Conservation (phyloP, 148 eudicot genomes). For the Fallopia convolvulus region DNA sequence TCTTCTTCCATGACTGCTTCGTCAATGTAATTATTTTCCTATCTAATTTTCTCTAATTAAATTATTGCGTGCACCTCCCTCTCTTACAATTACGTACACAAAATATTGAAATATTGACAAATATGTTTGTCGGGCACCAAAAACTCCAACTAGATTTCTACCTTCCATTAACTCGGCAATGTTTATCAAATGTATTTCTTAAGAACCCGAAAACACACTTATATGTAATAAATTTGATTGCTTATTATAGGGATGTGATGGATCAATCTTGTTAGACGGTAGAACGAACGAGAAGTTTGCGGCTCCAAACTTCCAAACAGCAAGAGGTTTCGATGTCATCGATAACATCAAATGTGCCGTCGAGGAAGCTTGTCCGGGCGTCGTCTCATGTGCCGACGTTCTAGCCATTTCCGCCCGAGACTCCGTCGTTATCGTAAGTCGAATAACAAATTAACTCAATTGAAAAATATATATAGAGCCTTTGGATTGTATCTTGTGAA, state of each 20-base stretch:
- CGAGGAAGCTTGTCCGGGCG: slow-evolving; percentile 62
- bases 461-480: not conserved
- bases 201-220: too few relatives aligned
- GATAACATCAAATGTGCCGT: slow-evolving; percentile 68
- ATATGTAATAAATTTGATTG: too few relatives aligned
- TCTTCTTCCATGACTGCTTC: slow-evolving; percentile 87
- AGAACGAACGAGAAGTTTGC: slow-evolving; percentile 63
- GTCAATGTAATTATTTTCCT: slow-evolving; percentile 44
- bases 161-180: too few relatives aligned
- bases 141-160: too few relatives aligned
- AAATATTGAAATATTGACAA: not conserved
- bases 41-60: not conserved
- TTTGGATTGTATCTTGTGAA: too few relatives aligned
- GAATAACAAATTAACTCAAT: too few relatives aligned
- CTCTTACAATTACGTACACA: not conserved
- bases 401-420: slow-evolving; percentile 70
- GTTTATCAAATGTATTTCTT: too few relatives aligned
- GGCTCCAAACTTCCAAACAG: slow-evolving; percentile 48
- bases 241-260: slow-evolving; percentile 64
- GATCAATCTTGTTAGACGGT: slow-evolving; percentile 68
- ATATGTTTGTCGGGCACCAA: not conserved
- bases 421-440: slow-evolving; percentile 55
- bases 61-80: not conserved
- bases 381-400: slow-evolving; percentile 84
- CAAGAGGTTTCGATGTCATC: slow-evolving; percentile 63